phyloP scores from a whole-genome alignment of 176 grass and related monocot genomes.

The Hsuehochloa calcarea region DNA sequence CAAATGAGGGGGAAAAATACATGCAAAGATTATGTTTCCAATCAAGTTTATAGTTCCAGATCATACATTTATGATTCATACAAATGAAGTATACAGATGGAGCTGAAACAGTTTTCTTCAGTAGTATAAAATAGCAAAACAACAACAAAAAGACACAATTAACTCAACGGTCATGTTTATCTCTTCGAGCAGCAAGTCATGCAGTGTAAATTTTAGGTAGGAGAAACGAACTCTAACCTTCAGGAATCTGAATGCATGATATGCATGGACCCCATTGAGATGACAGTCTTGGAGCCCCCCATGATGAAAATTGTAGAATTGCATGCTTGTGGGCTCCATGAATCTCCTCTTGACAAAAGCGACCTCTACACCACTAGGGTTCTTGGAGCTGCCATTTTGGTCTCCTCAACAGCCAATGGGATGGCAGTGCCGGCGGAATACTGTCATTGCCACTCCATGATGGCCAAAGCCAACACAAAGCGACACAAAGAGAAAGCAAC shows the following conservation, averaged over 20 bases:
- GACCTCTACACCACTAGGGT: background rate
- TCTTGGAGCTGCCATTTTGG: slow-evolving; percentile 32
- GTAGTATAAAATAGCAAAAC: background rate
- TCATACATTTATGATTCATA: background rate
- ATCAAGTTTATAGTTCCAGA: background rate
- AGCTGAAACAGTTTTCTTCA: background rate
- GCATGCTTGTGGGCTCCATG: slow-evolving; percentile 21
- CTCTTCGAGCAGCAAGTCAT: background rate
- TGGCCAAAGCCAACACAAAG: slow-evolving; percentile 23
- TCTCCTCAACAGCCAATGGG: slow-evolving; percentile 29
- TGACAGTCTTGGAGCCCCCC: background rate
- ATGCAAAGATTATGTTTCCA: background rate
- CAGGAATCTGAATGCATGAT: slow-evolving; percentile 1
- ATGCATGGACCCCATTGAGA: background rate
- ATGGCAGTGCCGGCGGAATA: background rate
- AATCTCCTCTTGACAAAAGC: slow-evolving; percentile 15
- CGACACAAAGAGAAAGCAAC: background rate
- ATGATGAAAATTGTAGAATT: slow-evolving; percentile 14
- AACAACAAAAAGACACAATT: background rate
- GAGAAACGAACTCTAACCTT: background rate
- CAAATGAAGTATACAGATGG: background rate
- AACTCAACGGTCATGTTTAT: background rate
- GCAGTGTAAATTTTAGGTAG: background rate
- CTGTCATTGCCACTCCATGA: slow-evolving; percentile 20
- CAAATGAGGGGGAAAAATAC: background rate